phyloP scores from a whole-genome alignment of 1,284 basidiomycete genomes.

The Phenoliferia sp. region DNA sequence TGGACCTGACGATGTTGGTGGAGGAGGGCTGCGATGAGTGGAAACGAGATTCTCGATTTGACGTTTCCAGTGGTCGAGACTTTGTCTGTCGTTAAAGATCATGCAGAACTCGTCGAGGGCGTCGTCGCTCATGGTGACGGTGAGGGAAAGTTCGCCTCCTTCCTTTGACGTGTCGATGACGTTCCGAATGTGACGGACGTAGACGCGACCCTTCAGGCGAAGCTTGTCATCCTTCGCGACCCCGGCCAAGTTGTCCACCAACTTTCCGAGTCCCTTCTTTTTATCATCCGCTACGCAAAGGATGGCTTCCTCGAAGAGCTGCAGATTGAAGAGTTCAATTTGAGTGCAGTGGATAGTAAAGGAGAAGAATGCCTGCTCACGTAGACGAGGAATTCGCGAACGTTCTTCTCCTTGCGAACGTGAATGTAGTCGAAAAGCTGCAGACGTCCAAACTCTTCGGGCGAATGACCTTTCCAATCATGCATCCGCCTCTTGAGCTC shows the following conservation, averaged over 20 bases:
- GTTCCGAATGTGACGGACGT: constrained; percentile 22
- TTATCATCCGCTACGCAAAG: constrained; percentile 94
- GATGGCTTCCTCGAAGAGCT: constrained; percentile 92
- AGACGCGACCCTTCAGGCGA: constrained; percentile 88
- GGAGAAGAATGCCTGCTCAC: background rate
- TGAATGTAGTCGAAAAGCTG: constrained; percentile 86
- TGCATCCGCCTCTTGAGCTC: constrained; percentile 81
- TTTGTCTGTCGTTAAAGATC: constrained; percentile 84
- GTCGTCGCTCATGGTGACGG: constrained; percentile 55
- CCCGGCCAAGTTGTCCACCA: constrained; percentile 53
- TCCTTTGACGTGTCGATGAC: constrained; percentile 18
- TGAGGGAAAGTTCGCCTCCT: constrained; percentile 25
- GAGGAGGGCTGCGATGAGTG: constrained; percentile 48
- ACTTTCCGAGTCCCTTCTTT: constrained; percentile 64
- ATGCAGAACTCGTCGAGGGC: constrained; percentile 87
- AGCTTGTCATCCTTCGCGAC: constrained; percentile 53
- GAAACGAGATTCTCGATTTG: constrained; percentile 68
- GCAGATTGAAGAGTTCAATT: constrained; percentile 56
- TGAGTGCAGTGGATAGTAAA: background rate
- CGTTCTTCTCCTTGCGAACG: constrained; percentile 77
- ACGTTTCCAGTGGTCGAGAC: constrained; percentile 77
- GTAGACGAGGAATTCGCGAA: constrained; percentile 45
- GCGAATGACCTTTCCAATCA: constrained; percentile 90
- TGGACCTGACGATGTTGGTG: constrained; percentile 37
- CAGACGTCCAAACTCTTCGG: constrained; percentile 72